Percentiles rank a stretch among this genome's conserved stretches.
Evolutionary conservation across 2,329 filamentous ascomycete genomes (phyloP).

Genomic region (Calycina herbarum): DNA sequence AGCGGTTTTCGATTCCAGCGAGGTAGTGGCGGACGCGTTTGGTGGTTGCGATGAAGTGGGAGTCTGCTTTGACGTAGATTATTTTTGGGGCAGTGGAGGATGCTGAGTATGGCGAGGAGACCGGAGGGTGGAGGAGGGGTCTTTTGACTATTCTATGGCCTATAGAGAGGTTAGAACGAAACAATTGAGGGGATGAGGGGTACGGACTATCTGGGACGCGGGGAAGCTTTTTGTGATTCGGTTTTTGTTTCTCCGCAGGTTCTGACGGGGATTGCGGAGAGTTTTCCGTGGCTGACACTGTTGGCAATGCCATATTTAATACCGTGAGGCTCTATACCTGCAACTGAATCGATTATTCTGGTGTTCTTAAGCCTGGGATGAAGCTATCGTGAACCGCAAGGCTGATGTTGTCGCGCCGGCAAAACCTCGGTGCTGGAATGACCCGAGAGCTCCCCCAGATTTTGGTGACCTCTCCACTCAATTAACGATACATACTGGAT

Average conservation of each 20-base stretch:
- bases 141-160: slow-evolving; percentile 37
- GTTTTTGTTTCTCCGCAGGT: slow-evolving; percentile 1
- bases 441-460: too few relatives aligned
- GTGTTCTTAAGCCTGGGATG: background rate
- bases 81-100: slow-evolving; percentile 29
- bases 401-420: slow-evolving; percentile 6
- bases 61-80: slow-evolving; percentile 34
- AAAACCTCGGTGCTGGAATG: background rate
- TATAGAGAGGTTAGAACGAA: slow-evolving; percentile 15
- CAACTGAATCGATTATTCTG: background rate
- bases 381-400: background rate
- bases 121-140: slow-evolving; percentile 37
- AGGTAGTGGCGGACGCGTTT: slow-evolving; percentile 36
- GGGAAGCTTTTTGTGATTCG: slow-evolving; percentile 26
- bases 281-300: background rate
- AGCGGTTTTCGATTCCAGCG: slow-evolving; percentile 29
- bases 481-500: background rate
- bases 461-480: background rate
- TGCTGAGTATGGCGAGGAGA: slow-evolving; percentile 26
- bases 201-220: slow-evolving; percentile 25
- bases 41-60: slow-evolving; percentile 35
- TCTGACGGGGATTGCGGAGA: background rate
- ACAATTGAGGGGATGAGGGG: background rate
- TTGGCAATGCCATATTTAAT: slow-evolving; percentile 14
- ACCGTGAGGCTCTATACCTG: slow-evolving; percentile 9